Base-by-base conservation (phyloP, 164 flowering plant genomes). In the Dillenia suffruticosa region DNA sequence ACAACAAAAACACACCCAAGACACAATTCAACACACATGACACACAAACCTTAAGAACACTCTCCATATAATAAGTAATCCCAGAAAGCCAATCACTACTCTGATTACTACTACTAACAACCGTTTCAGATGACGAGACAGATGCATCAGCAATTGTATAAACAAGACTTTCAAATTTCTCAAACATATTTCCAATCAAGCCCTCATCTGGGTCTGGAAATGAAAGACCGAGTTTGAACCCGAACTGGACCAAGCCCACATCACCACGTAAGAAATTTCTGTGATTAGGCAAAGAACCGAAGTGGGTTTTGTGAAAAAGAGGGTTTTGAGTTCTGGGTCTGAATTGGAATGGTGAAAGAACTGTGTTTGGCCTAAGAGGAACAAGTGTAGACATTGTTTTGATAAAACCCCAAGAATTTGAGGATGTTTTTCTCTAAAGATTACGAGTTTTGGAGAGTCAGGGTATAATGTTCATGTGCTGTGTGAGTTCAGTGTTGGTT, bases 131-230 rank as follows among this genome's bases (percentile, higher is more conserved):
- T 52, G 74, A 58, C 9, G 84, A 67, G 9, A 82, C 91, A 19
- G 92, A 86, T n/a, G 94, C 96, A 74, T 94, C 98, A 6, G 97
- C 96, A 14, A 90, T 51, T 0, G 93, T 87, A 67, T 88, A 90
- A 8, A 89, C 44, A 45, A 90, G 10, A 15, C 88, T 68, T 69
- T 94, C 96, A 9, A 77, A 88, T 71, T 77, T 68, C 11, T 72
- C 82, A 48, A 89, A 65, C 75, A 85, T 54, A 46, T 78, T 86
- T 61, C 55, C 72, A 55, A 82, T 9, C 11, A 67, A 13, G 10
- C 52, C 77, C 40, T 74, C 81, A 12, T 82, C 85, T 32, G 73
- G 75, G 70, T 81, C 84, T 2, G 78, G 74, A 3, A 76, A 59
- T 26, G 64, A 57, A 10, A 74, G 49, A 11, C 66, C 76, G 47